These are phyloP conservation scores for Cyanidium caldarium DNA, from an alignment of 23 red algal species.

Conservation along the genomic window DNA sequence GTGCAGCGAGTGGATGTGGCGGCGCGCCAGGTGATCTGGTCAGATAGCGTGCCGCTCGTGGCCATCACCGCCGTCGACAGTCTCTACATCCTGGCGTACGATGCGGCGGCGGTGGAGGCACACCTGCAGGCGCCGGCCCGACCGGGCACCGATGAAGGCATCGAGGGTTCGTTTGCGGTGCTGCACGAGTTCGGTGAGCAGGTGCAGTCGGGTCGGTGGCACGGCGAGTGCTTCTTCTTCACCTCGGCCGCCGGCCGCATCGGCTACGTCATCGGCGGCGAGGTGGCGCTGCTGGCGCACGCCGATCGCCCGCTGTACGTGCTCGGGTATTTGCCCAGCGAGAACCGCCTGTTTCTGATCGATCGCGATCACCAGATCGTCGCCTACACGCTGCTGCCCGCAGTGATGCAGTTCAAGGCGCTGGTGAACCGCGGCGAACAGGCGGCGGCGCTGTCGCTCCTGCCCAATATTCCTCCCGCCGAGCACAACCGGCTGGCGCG, in stretches of 20 bases:
- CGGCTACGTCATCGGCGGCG: conserved; percentile 61
- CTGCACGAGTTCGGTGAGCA: conserved; percentile 57
- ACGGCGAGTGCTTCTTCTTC: conserved; percentile 96
- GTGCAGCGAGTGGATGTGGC: conserved; percentile 81
- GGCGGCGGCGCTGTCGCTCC: conserved; percentile 31
- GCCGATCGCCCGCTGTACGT: conserved; percentile 77
- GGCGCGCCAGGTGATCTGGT: conserved; percentile 61
- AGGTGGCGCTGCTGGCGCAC: conserved; percentile 61
- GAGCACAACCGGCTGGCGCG: conserved; percentile 87
- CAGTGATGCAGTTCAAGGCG: conserved; percentile 81
- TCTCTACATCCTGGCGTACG: conserved; percentile 68
- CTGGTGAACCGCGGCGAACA: conserved; percentile 41
- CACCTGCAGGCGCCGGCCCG: conserved; percentile 40
- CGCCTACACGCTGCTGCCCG: conserved; percentile 57
- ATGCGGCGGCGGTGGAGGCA: conserved; percentile 37
- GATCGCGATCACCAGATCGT: conserved; percentile 63
- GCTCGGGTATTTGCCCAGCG: conserved; percentile 73
- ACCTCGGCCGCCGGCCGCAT: conserved; percentile 35
- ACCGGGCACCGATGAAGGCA: conserved; percentile 42
- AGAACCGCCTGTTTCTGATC: conserved; percentile 70
- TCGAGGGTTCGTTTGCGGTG: conserved; percentile 84
- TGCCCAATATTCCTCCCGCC: conserved; percentile 39
- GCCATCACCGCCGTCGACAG: conserved; percentile 44
- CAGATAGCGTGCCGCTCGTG: conserved; percentile 42
- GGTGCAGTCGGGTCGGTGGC: conserved; percentile 58